These are phyloP conservation scores for Mycena rosella DNA, from an alignment of 768 basidiomycete genomes.

Conservation along the genomic window DNA sequence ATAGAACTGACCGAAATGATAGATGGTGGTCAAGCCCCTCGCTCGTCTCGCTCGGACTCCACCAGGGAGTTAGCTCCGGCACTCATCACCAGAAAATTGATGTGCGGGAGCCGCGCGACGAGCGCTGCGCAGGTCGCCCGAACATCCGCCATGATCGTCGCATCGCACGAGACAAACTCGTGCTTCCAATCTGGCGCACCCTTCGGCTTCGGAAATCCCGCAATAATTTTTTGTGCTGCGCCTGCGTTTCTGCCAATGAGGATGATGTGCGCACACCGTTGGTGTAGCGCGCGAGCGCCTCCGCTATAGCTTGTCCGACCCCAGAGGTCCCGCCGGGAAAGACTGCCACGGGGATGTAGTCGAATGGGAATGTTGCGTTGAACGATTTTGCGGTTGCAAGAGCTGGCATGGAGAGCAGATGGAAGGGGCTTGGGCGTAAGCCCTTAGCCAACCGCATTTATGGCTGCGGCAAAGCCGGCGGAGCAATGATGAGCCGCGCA, in stretches of 20 bases:
- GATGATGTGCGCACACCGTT: too few relatives aligned
- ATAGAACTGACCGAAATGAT: constrained; percentile 42
- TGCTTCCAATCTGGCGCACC: constrained; percentile 32
- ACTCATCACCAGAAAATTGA: constrained; percentile 49
- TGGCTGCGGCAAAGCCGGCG: too few relatives aligned
- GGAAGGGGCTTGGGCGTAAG: too few relatives aligned
- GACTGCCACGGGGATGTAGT: too few relatives aligned
- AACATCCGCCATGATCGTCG: constrained; percentile 49
- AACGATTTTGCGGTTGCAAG: constrained; percentile 31
- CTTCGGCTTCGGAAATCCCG: not conserved
- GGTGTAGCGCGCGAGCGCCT: too few relatives aligned
- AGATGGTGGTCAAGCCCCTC: constrained; percentile 51
- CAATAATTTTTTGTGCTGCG: too few relatives aligned
- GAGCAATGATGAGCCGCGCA: too few relatives aligned
- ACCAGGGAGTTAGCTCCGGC: constrained; percentile 43
- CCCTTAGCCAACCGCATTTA: too few relatives aligned
- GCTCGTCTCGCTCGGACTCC: constrained; percentile 45
- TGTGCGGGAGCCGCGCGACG: constrained; percentile 40
- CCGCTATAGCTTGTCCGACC: too few relatives aligned
- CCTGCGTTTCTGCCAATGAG: too few relatives aligned
- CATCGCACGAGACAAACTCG: constrained; percentile 52
- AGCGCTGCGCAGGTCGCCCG: constrained; percentile 42
- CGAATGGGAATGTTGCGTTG: constrained; percentile 29
- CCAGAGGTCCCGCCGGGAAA: too few relatives aligned
- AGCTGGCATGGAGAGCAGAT: constrained; percentile 11